A percentile compares a stretch with the other conserved stretches of the same genome.
Conservation (phyloP, 768 basidiomycete genomes). For the Mycena vitilis region DNA sequence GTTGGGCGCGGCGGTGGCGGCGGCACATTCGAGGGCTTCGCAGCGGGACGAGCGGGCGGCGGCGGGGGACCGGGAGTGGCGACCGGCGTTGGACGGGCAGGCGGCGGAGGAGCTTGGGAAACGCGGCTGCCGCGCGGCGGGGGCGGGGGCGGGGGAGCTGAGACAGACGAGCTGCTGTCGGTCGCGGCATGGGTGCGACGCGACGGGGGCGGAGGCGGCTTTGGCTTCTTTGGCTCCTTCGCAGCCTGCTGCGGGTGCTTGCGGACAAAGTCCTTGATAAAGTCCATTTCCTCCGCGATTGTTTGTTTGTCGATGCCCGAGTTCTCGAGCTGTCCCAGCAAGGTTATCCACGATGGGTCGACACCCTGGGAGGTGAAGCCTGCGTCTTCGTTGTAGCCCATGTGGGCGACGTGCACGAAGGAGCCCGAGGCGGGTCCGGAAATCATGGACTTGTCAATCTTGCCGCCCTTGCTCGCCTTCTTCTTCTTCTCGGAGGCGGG, state of each 20-base stretch:
- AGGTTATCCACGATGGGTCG: conserved; percentile 87
- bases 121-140: conserved; percentile 30
- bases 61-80: conserved; percentile 47
- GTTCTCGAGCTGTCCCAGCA: conserved; percentile 74
- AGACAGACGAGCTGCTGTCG: conserved; percentile 4
- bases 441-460: conserved; percentile 94
- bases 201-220: conserved; percentile 32
- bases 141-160: conserved; percentile 55
- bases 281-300: conserved; percentile 84
- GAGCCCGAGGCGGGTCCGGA: conserved; percentile 78
- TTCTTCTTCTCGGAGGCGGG: conserved; percentile 66
- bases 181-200: not conserved
- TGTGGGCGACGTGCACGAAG: conserved; percentile 93
- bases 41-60: conserved; percentile 54
- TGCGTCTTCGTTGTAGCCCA: conserved; percentile 90
- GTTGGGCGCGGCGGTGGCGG: conserved; percentile 55
- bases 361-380: conserved; percentile 91
- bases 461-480: conserved; percentile 71
- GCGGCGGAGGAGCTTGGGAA: not conserved
- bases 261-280: conserved; percentile 86
- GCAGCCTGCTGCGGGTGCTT: conserved; percentile 59
- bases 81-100: conserved; percentile 43
- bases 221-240: conserved; percentile 47
- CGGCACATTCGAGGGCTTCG: conserved; percentile 46
- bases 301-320: conserved; percentile 76